Conservation (phyloP, 495 filamentous ascomycete species). For the Xeromyces bisporus region DNA sequence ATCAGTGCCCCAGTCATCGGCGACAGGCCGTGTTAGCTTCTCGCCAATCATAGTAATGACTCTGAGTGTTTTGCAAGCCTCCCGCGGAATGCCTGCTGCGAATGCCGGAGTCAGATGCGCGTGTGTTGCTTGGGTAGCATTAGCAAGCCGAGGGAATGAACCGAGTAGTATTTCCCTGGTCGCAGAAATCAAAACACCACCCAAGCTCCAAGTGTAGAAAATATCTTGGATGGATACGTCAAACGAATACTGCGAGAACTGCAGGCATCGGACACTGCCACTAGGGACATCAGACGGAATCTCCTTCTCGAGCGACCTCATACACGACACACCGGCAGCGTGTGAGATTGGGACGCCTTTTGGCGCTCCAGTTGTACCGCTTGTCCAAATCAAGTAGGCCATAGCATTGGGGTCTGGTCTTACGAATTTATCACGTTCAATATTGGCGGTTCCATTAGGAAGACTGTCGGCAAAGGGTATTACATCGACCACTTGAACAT, state of each 20-base stretch:
- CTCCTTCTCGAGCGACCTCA: conserved; percentile 14
- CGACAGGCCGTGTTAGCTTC: conserved; percentile 54
- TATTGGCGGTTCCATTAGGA: not conserved
- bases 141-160: conserved; percentile 17
- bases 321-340: conserved; percentile 19
- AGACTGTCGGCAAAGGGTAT: conserved; percentile 1
- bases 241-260: conserved; percentile 23
- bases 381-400: conserved; percentile 63
- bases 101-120: conserved; percentile 25
- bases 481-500: conserved; percentile 11
- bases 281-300: conserved; percentile 13
- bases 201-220: conserved; percentile 23
- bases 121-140: conserved; percentile 17
- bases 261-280: conserved; percentile 15
- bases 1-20: conserved; percentile 21
- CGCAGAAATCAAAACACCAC: conserved; percentile 19
- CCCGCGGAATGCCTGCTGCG: conserved; percentile 13
- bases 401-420: conserved; percentile 24
- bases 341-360: conserved; percentile 36
- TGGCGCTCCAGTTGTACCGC: conserved; percentile 70
- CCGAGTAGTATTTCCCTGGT: conserved; percentile 18
- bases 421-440: not conserved
- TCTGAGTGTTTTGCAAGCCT: conserved; percentile 15
- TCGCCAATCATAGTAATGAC: conserved; percentile 96
- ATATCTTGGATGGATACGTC: conserved; percentile 25